phyloP scores from a whole-genome alignment of 371 early-diverging fungal species.

The Thermomucor indicae-seudaticae region DNA sequence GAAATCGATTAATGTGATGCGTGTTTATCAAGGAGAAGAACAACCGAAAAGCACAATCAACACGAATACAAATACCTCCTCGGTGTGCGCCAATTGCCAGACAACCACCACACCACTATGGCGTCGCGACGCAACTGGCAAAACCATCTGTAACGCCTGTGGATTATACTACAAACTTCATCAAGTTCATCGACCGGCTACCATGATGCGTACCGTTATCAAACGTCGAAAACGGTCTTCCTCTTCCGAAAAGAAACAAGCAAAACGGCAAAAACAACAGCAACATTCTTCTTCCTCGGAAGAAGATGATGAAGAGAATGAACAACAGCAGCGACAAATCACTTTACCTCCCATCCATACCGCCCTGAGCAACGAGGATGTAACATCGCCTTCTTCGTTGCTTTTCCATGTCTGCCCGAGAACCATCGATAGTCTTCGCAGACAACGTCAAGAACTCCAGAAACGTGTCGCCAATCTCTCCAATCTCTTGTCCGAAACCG shows the following conservation, averaged over 20 bases:
- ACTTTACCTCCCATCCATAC: conserved; percentile 13
- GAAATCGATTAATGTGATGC: neutral
- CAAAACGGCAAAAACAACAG: neutral
- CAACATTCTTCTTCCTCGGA: neutral
- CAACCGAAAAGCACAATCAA: conserved; percentile 4
- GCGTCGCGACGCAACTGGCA: conserved; percentile 67
- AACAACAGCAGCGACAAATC: conserved; percentile 4
- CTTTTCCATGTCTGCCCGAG: conserved; percentile 3
- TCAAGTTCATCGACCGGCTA: conserved; percentile 52
- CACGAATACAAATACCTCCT: conserved; percentile 10
- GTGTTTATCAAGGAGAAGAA: conserved; percentile 1
- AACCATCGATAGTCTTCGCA: conserved; percentile 18
- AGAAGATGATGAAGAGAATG: neutral
- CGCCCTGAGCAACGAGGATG: neutral
- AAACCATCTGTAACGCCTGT: conserved; percentile 78
- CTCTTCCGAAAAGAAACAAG: conserved; percentile 4
- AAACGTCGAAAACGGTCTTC: conserved; percentile 46
- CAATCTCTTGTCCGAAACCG: conserved; percentile 47
- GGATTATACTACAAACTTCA: conserved; percentile 79
- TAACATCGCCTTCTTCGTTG: neutral
- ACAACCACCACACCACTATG: conserved; percentile 79
- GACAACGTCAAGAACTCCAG: conserved; percentile 52
- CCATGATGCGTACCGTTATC: conserved; percentile 54
- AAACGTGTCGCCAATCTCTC: conserved; percentile 50
- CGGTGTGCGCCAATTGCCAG: conserved; percentile 70